Evolutionary conservation across 768 basidiomycete species (phyloP), one percentile per base, ranked within the genome.

Genomic region (Tylopilus felleus): DNA sequence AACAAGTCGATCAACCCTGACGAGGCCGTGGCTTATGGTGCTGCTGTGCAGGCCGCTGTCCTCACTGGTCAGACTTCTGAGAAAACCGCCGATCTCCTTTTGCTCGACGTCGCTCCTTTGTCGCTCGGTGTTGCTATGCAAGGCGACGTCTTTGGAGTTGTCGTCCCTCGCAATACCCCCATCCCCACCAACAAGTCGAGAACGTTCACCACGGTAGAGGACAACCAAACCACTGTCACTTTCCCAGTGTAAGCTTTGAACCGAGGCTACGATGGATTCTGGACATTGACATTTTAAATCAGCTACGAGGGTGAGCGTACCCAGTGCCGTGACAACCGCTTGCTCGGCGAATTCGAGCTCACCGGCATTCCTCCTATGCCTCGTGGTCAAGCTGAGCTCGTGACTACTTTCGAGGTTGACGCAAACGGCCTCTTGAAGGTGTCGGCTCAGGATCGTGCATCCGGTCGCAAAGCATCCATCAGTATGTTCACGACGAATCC

Each of bases 1-100:
- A 98, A 98, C 87, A 99, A 99, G 83, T 97, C 94, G 55, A 99
- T 99, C 79, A 99, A 99, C 84, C 97, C 97, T 59, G 97, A 99
- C 69, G 97, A 99, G 79, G 97, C 97, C 66, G 97, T 99, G 65
- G 97, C 97, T 46, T 98, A 98, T 75, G 97, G 97, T 80, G 97
- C 97, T 64, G 96, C 97, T 64, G 97, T 99, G 68, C 97, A 99
- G 77, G 97, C 97, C 57, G 97, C 97, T 54, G 90, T 99, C 69
- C 91, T 99, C 59, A 97, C 97, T 63, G 94, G 94, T 55, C 94
- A 98, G 74, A 98, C 95, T 46, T 98, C 94, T 33, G 97, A 99
- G 64, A 96, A 98, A 80, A 99, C 97, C 55, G 90, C 93, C 74
- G 96, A 98, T 71, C 88, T 99, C 62, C 86, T 99, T 67, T 85